phyloP scores from a whole-genome alignment of 2,329 filamentous ascomycete species.

The Penicillium fuscoglaucum region DNA sequence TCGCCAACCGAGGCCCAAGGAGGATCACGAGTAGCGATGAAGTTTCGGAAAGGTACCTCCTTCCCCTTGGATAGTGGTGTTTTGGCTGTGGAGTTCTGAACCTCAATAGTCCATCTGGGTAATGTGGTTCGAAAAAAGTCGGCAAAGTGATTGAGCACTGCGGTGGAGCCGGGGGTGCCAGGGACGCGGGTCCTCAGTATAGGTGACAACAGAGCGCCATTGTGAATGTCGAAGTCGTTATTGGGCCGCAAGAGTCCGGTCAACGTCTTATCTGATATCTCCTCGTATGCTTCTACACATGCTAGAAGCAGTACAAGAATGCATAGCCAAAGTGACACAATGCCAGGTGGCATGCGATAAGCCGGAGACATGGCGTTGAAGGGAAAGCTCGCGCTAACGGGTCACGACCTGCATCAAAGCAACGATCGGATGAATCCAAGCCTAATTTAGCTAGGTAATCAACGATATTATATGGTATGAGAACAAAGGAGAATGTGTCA shows the following conservation, averaged over 20 bases:
- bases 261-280: slow-evolving; percentile 74
- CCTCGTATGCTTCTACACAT: slow-evolving; percentile 51
- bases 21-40: slow-evolving; percentile 84
- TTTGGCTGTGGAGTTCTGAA: slow-evolving; percentile 85
- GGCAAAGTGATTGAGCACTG: slow-evolving; percentile 77
- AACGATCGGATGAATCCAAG: background rate
- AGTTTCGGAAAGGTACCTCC: slow-evolving; percentile 79
- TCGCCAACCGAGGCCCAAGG: slow-evolving; percentile 75
- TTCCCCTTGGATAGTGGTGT: slow-evolving; percentile 73
- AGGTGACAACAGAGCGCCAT: slow-evolving; percentile 75
- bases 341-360: slow-evolving; percentile 30
- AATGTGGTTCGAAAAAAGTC: slow-evolving; percentile 75
- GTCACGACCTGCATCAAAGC: slow-evolving; percentile 15
- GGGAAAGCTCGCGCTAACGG: slow-evolving; percentile 4
- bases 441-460: slow-evolving; percentile 13
- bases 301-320: slow-evolving; percentile 25
- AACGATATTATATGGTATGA: background rate
- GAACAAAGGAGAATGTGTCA: background rate
- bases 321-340: slow-evolving; percentile 30
- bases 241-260: slow-evolving; percentile 69
- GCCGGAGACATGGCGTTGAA: slow-evolving; percentile 28
- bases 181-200: slow-evolving; percentile 87
- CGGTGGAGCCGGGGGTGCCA: slow-evolving; percentile 72
- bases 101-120: slow-evolving; percentile 74
- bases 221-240: slow-evolving; percentile 74